Conservation (phyloP, 345 rosid species). For the Lumnitzera littorea region DNA sequence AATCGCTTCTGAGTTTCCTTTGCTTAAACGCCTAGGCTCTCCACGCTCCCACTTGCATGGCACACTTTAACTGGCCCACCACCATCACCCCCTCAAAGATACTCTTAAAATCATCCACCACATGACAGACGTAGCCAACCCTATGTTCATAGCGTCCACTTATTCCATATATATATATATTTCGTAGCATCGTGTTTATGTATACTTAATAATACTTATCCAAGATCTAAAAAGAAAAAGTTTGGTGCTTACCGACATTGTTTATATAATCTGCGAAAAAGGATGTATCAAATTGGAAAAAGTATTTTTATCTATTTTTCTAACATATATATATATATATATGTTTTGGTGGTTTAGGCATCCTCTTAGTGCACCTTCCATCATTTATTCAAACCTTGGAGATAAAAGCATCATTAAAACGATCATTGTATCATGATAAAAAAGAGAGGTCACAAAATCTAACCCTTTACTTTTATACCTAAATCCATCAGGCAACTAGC, state of each 20-base stretch:
- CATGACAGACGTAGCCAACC: slow-evolving; percentile 24
- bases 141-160: slow-evolving; percentile 22
- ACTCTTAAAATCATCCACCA: slow-evolving; percentile 45
- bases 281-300: too few relatives aligned
- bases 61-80: too few relatives aligned
- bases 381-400: slow-evolving; percentile 11
- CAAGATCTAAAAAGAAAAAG: too few relatives aligned
- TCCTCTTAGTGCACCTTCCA: background rate
- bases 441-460: slow-evolving; percentile 1
- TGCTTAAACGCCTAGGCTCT: slow-evolving; percentile 14
- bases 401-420: background rate
- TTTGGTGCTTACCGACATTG: too few relatives aligned
- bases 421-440: slow-evolving; percentile 24
- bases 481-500: background rate
- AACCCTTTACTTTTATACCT: slow-evolving; percentile 2
- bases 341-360: too few relatives aligned
- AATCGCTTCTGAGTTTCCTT: slow-evolving; percentile 1
- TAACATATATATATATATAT: too few relatives aligned
- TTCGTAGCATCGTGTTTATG: too few relatives aligned
- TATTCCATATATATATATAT: background rate
- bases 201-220: too few relatives aligned
- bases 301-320: too few relatives aligned
- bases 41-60: too few relatives aligned
- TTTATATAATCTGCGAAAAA: too few relatives aligned
- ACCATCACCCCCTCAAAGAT: slow-evolving; percentile 15